These are phyloP conservation scores for Zopfochytrium polystomum DNA, from an alignment of 371 early-diverging fungal species.

Conservation along the genomic window DNA sequence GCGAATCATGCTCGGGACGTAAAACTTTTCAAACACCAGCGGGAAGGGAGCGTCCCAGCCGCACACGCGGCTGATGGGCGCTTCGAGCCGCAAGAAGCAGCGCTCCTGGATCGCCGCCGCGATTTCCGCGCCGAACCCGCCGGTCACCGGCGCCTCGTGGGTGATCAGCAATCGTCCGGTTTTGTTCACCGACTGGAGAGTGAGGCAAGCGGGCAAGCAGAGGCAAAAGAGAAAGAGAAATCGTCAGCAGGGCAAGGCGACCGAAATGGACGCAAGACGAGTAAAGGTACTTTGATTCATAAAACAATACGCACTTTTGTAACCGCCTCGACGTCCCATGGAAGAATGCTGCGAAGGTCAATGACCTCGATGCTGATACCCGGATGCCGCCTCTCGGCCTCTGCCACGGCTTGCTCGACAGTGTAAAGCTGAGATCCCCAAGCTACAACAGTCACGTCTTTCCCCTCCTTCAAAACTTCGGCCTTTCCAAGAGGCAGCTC, in stretches of 20 bases:
- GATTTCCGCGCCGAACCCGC: constrained; percentile 95
- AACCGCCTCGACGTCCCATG: constrained; percentile 93
- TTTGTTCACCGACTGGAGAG: constrained; percentile 79
- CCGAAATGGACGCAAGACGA: too few relatives aligned
- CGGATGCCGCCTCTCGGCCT: constrained; percentile 84
- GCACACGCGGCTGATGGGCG: constrained; percentile 82
- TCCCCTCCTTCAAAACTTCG: constrained; percentile 82
- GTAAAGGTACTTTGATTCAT: too few relatives aligned
- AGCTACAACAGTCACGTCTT: constrained; percentile 88
- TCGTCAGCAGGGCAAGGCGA: constrained; percentile 7
- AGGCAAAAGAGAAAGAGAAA: background rate
- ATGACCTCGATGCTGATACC: constrained; percentile 91
- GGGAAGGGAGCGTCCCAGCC: constrained; percentile 97
- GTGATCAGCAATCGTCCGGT: constrained; percentile 92
- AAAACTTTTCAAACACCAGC: constrained; percentile 89
- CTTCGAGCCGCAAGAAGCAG: constrained; percentile 64
- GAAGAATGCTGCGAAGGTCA: constrained; percentile 87
- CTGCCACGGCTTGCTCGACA: constrained; percentile 83
- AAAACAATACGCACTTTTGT: constrained; percentile 50
- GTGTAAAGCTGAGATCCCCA: constrained; percentile 94
- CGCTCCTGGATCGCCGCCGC: constrained; percentile 87
- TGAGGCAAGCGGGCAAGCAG: constrained; percentile 1
- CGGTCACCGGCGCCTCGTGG: constrained; percentile 93
- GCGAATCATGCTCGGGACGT: constrained; percentile 84
- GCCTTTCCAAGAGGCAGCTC: constrained; percentile 91